phyloP scores from a whole-genome alignment of 148 eudicot genomes.

The Dianthus caryophyllus region DNA sequence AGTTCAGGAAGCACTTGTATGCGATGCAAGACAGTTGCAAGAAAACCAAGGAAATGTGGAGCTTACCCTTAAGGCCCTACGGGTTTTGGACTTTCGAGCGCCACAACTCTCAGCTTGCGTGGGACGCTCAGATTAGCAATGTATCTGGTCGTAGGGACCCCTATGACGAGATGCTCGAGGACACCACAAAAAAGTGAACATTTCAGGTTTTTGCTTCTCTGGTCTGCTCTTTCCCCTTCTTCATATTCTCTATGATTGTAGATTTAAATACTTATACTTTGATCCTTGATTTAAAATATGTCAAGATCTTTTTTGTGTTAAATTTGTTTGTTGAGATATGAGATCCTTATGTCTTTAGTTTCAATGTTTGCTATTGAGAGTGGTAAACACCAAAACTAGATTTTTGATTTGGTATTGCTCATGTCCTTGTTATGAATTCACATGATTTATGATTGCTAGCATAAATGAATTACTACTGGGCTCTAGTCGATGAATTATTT shows the following conservation, averaged over 20 bases:
- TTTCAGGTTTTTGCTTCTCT: slow-evolving; percentile 2
- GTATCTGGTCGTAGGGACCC: slow-evolving; percentile 88
- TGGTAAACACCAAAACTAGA: background rate
- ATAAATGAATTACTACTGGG: background rate
- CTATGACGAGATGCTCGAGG: slow-evolving; percentile 75
- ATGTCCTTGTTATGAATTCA: background rate
- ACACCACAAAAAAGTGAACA: slow-evolving; percentile 33
- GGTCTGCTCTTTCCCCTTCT: background rate
- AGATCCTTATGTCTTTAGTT: background rate
- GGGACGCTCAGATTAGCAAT: slow-evolving; percentile 96
- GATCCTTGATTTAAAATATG: no score
- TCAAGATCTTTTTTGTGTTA: background rate
- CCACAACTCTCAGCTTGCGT: slow-evolving; percentile 81
- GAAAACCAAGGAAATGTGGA: slow-evolving; percentile 86
- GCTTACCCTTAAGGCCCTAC: slow-evolving; percentile 73
- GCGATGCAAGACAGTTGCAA: slow-evolving; percentile 51
- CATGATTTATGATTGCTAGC: no score
- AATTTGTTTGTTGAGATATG: background rate
- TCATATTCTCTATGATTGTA: background rate
- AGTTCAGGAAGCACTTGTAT: slow-evolving; percentile 78
- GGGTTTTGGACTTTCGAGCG: slow-evolving; percentile 95
- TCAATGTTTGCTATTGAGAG: background rate
- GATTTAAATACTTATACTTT: background rate
- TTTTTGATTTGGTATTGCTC: background rate
- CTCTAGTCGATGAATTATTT: background rate